Evolutionary conservation across 495 filamentous ascomycete species (phyloP).

Genomic region (Bacidia rubella): DNA sequence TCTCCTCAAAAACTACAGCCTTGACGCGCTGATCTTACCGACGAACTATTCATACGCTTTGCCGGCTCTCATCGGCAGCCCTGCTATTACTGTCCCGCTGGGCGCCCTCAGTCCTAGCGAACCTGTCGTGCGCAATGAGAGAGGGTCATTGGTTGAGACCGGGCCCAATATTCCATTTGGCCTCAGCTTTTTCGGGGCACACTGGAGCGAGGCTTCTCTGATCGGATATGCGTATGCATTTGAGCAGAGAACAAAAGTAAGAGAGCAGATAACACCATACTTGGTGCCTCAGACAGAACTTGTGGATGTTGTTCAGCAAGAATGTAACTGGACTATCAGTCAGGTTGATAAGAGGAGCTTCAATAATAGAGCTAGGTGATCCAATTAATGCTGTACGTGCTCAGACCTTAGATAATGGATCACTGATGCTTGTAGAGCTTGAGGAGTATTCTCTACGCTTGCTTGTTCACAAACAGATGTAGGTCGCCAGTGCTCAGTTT

Average conservation of each 20-base stretch:
- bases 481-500: too few species aligned
- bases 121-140: slow-evolving; percentile 24
- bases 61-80: slow-evolving; percentile 36
- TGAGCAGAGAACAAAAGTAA: slow-evolving; percentile 47
- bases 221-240: slow-evolving; percentile 56
- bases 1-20: slow-evolving; percentile 30
- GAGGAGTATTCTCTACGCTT: too few species aligned
- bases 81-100: slow-evolving; percentile 39
- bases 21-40: slow-evolving; percentile 40
- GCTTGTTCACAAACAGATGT: too few species aligned
- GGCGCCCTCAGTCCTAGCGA: slow-evolving; percentile 35
- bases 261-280: slow-evolving; percentile 33
- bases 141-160: slow-evolving; percentile 28
- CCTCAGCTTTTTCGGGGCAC: slow-evolving; percentile 41
- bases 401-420: too few species aligned
- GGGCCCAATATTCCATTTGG: slow-evolving; percentile 44
- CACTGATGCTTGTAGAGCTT: too few species aligned
- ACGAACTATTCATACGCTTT: slow-evolving; percentile 29
- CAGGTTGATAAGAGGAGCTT: background rate
- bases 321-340: background rate
- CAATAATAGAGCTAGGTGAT: background rate
- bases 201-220: slow-evolving; percentile 40
- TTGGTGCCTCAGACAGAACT: slow-evolving; percentile 36
- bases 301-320: slow-evolving; percentile 22
- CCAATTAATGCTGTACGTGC: too few species aligned